Base-by-base conservation (phyloP, 345 rosid species). In the Viola odorata region DNA sequence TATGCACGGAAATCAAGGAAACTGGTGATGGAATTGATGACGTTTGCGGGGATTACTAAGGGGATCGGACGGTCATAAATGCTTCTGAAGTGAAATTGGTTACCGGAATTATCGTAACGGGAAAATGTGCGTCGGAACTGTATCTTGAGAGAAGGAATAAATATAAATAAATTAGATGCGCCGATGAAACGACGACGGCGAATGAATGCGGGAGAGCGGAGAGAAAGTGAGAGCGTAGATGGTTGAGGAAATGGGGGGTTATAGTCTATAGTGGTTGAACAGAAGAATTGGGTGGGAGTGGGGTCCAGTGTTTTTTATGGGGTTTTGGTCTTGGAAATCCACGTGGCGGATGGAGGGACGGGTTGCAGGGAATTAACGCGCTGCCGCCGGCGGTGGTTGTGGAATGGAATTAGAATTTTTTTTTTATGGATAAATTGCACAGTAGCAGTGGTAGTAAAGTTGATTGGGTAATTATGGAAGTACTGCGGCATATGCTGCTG, bases 41-140 rank as follows among this genome's bases (percentile, higher is more conserved):
- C 3, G 40, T 12, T 8, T 50, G 41, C 69, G 47, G 57, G 62
- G 62, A 69, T 82, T 80, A 57, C 76, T 66, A 75, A 69, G 73
- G 50, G 47, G 85, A 84, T 82, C 85, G n/a, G 53, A 70, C 72
- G 86, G 85, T 69, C 72, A 44, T 52, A 63, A 84, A 78, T 66
- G 59, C 45, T 32, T 55, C 36, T 13, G 41, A 7, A 3, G 5
- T 6, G 6, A 45, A 15, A 8, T 37, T 12, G 7, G 32, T 8
- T 37, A 40, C 1, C 9, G 12, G 7, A 9, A 53, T 17, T 13
- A n/a, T 38, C 11, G 45, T 12, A 55, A 55, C 7, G 7, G 41
- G 17, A 4, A n/a, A 4, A 6, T 8, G 45, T 39, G n/a, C 8
- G 45, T 37, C n/a, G n/a, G n/a, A n/a, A n/a, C n/a, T 52, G 12